Conservation (phyloP, 352 stramenopile genomes). For the Blastocystis sp. region DNA sequence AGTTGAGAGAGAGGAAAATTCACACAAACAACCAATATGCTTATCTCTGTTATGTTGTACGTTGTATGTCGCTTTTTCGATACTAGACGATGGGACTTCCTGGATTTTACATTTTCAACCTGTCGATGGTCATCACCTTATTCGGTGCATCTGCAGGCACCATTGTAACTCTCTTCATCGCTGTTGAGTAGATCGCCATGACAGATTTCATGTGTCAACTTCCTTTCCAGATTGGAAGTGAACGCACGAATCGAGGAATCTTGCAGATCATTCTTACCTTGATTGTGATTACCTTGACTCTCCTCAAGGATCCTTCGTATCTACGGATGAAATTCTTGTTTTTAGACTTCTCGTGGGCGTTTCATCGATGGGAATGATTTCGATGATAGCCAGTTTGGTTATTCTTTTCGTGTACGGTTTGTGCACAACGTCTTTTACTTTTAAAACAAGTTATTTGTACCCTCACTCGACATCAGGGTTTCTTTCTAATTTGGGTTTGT, state of each 20-base stretch:
- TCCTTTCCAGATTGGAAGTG: not conserved
- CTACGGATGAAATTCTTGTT: not conserved
- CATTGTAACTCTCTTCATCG: not conserved
- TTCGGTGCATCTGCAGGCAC: not conserved
- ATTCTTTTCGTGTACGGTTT: not conserved
- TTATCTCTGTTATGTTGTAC: not conserved
- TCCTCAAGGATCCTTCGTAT: not conserved
- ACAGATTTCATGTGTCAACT: conserved; percentile 18
- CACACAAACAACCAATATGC: conserved; percentile 20
- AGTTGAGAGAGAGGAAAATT: not conserved
- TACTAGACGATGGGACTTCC: not conserved
- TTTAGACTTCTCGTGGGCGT: not conserved
- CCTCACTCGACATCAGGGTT: not conserved
- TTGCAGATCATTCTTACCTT: not conserved
- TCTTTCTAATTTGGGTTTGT: not conserved
- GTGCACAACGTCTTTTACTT: not conserved
- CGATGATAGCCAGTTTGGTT: not conserved
- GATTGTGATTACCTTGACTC: not conserved
- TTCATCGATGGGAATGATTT: not conserved
- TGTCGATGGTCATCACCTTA: not conserved
- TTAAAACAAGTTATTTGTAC: not conserved
- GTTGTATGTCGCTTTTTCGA: not conserved
- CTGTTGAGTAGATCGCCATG: not conserved
- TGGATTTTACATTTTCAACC: not conserved
- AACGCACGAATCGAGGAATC: not conserved